Evolutionary conservation across 495 filamentous ascomycete species (phyloP).

Genomic region (Parachaetomium inaequale): DNA sequence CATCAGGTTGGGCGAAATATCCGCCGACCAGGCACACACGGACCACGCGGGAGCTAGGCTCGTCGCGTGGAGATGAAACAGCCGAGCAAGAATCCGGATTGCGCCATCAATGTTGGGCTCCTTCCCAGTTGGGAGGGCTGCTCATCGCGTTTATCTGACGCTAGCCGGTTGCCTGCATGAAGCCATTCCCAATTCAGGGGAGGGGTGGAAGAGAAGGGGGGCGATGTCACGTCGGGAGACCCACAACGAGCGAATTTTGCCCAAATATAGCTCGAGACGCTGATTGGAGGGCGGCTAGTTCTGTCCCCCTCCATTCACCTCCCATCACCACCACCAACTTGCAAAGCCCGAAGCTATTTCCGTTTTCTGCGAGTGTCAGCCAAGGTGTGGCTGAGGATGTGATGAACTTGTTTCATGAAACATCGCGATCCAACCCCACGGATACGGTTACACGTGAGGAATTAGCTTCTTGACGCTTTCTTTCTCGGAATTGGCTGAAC

Average conservation of each 20-base stretch:
- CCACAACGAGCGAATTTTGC: slow-evolving; percentile 3
- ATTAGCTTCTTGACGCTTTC: not conserved
- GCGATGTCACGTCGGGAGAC: not conserved
- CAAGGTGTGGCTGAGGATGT: not conserved
- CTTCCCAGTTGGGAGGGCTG: not conserved
- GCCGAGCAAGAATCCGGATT: slow-evolving; percentile 11
- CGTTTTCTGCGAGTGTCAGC: not conserved
- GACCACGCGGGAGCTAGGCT: slow-evolving; percentile 2
- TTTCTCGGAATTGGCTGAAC: not conserved
- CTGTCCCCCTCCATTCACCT: not conserved
- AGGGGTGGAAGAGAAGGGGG: not conserved
- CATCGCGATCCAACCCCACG: not conserved
- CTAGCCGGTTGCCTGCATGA: not conserved
- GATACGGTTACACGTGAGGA: not conserved
- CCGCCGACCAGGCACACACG: slow-evolving; percentile 1
- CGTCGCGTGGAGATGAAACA: slow-evolving; percentile 11
- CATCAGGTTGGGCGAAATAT: not conserved
- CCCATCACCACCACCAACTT: not conserved
- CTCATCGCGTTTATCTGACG: slow-evolving; percentile 6
- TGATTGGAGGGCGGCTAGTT: slow-evolving; percentile 23
- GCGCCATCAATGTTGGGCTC: slow-evolving; percentile 2
- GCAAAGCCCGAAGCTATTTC: not conserved
- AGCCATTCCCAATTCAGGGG: not conserved
- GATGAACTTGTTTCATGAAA: slow-evolving; percentile 9
- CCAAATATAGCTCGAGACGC: slow-evolving; percentile 11